These are phyloP conservation scores for Domatiomyces catenatus DNA, from an alignment of 2,329 filamentous ascomycete species.

Conservation along the genomic window DNA sequence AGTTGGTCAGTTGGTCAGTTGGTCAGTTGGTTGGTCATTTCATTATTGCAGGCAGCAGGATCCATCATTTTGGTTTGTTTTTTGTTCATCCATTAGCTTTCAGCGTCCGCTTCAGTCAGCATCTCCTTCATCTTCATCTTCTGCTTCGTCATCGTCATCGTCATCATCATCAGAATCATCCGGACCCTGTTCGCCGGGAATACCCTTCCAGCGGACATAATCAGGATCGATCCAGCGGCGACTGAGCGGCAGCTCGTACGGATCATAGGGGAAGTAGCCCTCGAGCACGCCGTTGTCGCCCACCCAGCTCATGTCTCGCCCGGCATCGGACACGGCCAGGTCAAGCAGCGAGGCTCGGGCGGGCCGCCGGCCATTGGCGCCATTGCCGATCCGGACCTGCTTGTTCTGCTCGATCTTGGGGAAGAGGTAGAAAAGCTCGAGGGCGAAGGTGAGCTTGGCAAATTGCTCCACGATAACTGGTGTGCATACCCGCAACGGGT, in stretches of 20 bases:
- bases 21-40: too few species aligned
- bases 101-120: too few species aligned
- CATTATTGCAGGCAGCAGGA: too few species aligned
- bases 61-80: too few species aligned
- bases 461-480: constrained; percentile 84
- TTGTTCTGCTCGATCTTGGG: constrained; percentile 85
- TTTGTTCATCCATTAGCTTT: too few species aligned
- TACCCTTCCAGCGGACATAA: constrained; percentile 65
- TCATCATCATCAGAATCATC: constrained; percentile 38
- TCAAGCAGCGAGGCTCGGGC: constrained; percentile 17
- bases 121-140: background rate
- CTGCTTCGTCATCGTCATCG: constrained; percentile 28
- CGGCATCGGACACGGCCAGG: constrained; percentile 27
- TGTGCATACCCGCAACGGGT: constrained; percentile 88
- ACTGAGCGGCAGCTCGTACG: constrained; percentile 77
- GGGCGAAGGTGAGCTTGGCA: constrained; percentile 68
- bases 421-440: constrained; percentile 80
- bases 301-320: constrained; percentile 41
- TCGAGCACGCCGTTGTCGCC: constrained; percentile 75
- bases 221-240: constrained; percentile 75
- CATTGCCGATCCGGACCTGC: constrained; percentile 43
- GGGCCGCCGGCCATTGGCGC: constrained; percentile 12
- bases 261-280: constrained; percentile 93
- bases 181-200: constrained; percentile 52
- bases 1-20: too few species aligned